Evolutionary conservation across 805 yeast genomes (phyloP), one percentile per base, ranked within the genome.

Genomic region (Monosporozyma siamensis): DNA sequence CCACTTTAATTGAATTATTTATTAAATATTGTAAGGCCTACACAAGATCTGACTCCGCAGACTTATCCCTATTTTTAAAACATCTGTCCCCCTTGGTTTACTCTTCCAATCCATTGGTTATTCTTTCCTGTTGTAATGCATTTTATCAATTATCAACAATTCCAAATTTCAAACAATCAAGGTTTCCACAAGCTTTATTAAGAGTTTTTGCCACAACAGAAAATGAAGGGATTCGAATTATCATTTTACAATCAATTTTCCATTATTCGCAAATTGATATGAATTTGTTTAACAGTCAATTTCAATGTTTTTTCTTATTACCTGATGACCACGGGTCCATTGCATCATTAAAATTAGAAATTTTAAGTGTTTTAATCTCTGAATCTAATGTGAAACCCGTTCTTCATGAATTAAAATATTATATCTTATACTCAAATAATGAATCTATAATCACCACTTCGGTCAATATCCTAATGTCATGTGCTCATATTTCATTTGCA

Each of bases 21-120:
- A 73, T 80, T 0, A 75, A 76, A 40, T 92, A 92, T 58, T 67
- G 77, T 26, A 72, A 88, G 41, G 51, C 61, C 6, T 88, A 70
- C 55, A 55, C 72, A 78, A 3, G 65, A 70, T 39, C 84, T 92
- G 2, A 63, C 61, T 29, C 51, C 74, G 57, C 67, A 0, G 96
- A 88, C 56, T 59, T 82, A 37, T 55, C 67, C 21, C 57, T 75
- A 4, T 75, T 87, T 18, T 61, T 83, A 2, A 59, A 68, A 1
- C 58, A 78, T 0, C 48, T 81, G 22, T 58, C 58, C 34, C 56
- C 64, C 0, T 61, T 86, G 24, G 63, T 74, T 8, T 72, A 68
- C 49, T 69, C 80, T 20, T 59, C 69, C 4, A 76, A 80, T 40
- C 75, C 75, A 5, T 71, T 75, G 26, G 89, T 86, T 4, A 64